phyloP scores from a whole-genome alignment of 2,329 filamentous ascomycete species.

The Cladophialophora yegresii region DNA sequence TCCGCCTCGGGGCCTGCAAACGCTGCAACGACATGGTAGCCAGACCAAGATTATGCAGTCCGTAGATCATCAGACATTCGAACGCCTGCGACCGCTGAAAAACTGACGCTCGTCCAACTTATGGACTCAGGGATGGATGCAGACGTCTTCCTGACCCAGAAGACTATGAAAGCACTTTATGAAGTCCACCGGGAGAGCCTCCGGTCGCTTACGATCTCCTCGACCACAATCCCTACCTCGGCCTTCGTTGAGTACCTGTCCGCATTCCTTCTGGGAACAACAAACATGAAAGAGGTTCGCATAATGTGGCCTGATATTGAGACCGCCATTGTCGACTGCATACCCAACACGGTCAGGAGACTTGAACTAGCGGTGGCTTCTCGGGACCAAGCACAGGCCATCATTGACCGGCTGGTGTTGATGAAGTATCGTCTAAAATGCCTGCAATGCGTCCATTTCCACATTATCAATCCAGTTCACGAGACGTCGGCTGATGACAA shows the following conservation, averaged over 20 bases:
- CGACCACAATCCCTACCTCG: conserved; percentile 5
- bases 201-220: conserved; percentile 19
- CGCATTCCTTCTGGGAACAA: conserved; percentile 17
- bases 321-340: conserved; percentile 16
- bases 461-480: conserved; percentile 10
- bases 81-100: conserved; percentile 23
- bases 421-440: conserved; percentile 16
- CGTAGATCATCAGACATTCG: conserved; percentile 15
- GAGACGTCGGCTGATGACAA: background rate
- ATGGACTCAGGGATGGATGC: background rate
- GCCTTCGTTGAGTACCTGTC: conserved; percentile 18
- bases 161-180: conserved; percentile 22
- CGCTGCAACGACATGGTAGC: conserved; percentile 20
- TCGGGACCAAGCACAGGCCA: conserved; percentile 11
- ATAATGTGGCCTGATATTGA: conserved; percentile 25
- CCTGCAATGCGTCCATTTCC: conserved; percentile 13
- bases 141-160: conserved; percentile 13
- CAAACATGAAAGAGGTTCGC: conserved; percentile 16
- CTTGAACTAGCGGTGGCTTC: conserved; percentile 16
- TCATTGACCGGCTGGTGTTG: conserved; percentile 17
- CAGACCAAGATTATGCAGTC: conserved; percentile 23
- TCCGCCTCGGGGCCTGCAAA: conserved; percentile 17
- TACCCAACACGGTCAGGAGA: conserved; percentile 14
- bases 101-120: conserved; percentile 15
- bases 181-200: conserved; percentile 22